Conservation (phyloP, 1,284 basidiomycete genomes). For the Lentinus polychrous region DNA sequence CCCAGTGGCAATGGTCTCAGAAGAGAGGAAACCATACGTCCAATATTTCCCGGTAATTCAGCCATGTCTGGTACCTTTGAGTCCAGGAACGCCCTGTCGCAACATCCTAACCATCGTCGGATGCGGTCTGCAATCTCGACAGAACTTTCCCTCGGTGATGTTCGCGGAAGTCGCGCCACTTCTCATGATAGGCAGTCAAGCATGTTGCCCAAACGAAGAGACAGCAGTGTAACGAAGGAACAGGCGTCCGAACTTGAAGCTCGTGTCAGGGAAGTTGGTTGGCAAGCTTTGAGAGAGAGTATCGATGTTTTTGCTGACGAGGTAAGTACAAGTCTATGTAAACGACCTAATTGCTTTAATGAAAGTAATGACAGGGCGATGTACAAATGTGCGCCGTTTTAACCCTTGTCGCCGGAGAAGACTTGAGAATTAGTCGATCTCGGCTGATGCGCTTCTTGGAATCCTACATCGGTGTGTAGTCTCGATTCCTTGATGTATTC, state of each 20-base stretch:
- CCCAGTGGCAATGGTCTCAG: conserved; percentile 4
- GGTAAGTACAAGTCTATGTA: conserved; percentile 28
- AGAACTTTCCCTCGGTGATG: conserved; percentile 1
- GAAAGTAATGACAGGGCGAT: conserved; percentile 45
- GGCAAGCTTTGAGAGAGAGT: conserved; percentile 47
- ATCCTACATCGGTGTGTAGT: conserved; percentile 55
- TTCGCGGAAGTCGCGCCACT: not conserved
- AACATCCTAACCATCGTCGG: conserved; percentile 2
- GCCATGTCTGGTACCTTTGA: conserved; percentile 7
- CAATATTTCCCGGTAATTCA: conserved; percentile 12
- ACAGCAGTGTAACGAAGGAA: conserved; percentile 21
- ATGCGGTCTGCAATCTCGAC: conserved; percentile 4
- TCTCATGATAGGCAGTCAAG: not conserved
- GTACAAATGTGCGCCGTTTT: conserved; percentile 72
- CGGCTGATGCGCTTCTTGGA: conserved; percentile 53
- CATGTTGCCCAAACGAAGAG: not conserved
- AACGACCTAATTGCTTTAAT: not conserved
- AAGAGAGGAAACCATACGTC: conserved; percentile 18
- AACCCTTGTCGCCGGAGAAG: conserved; percentile 47
- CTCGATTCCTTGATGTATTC: not conserved
- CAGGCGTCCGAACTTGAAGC: conserved; percentile 45
- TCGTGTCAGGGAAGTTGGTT: conserved; percentile 43
- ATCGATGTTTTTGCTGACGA: conserved; percentile 58
- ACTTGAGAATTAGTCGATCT: conserved; percentile 40
- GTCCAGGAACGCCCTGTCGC: not conserved